These are phyloP conservation scores for Lactarius hengduanensis DNA, from an alignment of 768 basidiomycete species.

Conservation along the genomic window DNA sequence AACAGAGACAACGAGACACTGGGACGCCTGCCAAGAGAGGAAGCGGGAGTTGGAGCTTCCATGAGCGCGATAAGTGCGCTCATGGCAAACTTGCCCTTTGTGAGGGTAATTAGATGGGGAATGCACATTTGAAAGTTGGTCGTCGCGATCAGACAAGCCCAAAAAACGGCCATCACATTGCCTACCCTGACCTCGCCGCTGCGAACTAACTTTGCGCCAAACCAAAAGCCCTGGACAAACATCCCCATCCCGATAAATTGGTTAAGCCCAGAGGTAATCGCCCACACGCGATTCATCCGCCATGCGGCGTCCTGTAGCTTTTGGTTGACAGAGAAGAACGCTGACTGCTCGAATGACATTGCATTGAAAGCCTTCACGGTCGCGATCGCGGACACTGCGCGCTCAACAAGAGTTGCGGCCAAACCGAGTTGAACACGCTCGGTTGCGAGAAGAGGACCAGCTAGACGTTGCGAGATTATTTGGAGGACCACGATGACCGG, in stretches of 20 bases:
- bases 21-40: conserved; percentile 27
- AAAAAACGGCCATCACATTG: conserved; percentile 94
- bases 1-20: conserved; percentile 20
- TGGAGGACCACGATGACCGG: conserved; percentile 80
- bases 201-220: conserved; percentile 85
- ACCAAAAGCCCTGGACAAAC: conserved; percentile 99
- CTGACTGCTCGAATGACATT: conserved; percentile 50
- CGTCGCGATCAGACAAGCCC: conserved; percentile 92
- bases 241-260: conserved; percentile 87
- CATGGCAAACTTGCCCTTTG: conserved; percentile 84
- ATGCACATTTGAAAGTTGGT: conserved; percentile 86
- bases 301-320: conserved; percentile 48
- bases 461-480: conserved; percentile 65
- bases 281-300: conserved; percentile 72
- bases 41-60: conserved; percentile 37
- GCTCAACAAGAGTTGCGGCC: conserved; percentile 80
- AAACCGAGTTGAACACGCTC: conserved; percentile 67
- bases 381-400: conserved; percentile 70
- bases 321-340: conserved; percentile 46
- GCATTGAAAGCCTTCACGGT: conserved; percentile 96
- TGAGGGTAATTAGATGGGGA: conserved; percentile 72
- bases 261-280: conserved; percentile 57
- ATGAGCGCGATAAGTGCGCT: conserved; percentile 63
- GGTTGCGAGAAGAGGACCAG: conserved; percentile 59
- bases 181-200: conserved; percentile 66